phyloP scores from a whole-genome alignment of 2,329 filamentous ascomycete genomes.

The Phoma sp. region DNA sequence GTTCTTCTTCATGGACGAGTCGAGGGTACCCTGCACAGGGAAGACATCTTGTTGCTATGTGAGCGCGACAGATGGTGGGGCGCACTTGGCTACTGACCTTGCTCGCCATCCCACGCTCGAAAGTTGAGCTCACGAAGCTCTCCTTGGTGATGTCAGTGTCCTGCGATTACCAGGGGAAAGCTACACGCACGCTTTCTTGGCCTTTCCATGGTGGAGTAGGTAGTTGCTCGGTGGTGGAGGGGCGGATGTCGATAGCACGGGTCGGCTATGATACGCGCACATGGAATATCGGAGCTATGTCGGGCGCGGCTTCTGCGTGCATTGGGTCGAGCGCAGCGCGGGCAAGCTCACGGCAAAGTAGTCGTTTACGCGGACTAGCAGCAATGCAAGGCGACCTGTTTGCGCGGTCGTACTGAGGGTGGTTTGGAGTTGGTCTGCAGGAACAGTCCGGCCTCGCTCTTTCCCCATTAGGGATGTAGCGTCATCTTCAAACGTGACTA shows the following conservation, averaged over 20 bases:
- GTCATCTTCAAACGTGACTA: constrained; percentile 8
- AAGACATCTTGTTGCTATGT: constrained; percentile 70
- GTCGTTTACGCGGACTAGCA: constrained; percentile 20
- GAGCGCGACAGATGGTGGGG: constrained; percentile 17
- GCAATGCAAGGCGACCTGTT: constrained; percentile 10
- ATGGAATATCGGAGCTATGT: constrained; percentile 44
- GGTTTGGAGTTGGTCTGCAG: constrained; percentile 28
- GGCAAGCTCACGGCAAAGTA: constrained; percentile 29
- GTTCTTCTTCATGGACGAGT: constrained; percentile 97
- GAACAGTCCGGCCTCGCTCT: constrained; percentile 19
- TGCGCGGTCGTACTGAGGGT: constrained; percentile 8
- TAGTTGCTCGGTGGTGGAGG: constrained; percentile 42
- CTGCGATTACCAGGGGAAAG: background rate
- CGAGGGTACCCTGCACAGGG: constrained; percentile 76
- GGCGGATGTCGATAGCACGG: constrained; percentile 39
- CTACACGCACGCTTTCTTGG: constrained; percentile 54
- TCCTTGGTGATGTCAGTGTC: constrained; percentile 61
- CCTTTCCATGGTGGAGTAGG: constrained; percentile 55
- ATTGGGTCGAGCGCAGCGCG: constrained; percentile 40
- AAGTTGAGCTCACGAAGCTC: constrained; percentile 89
- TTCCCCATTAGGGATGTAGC: constrained; percentile 25
- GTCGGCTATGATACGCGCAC: constrained; percentile 45
- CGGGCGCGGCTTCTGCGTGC: constrained; percentile 41
- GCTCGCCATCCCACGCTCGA: constrained; percentile 86
- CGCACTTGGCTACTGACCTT: constrained; percentile 62